These are phyloP conservation scores for Calonectria multiphialidica DNA, from an alignment of 2,329 filamentous ascomycete genomes.

Conservation along the genomic window DNA sequence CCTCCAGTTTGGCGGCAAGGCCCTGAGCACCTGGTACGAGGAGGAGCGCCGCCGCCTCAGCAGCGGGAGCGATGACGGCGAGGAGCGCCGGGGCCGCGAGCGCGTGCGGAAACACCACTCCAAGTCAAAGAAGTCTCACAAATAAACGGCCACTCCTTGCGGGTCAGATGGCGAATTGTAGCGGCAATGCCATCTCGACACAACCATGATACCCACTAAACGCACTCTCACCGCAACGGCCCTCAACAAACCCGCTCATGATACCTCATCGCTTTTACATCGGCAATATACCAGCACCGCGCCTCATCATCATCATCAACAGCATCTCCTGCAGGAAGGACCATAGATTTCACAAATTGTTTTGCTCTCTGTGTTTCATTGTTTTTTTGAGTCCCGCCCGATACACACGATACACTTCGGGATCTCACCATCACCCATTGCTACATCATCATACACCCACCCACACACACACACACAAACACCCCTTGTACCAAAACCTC, in stretches of 20 bases:
- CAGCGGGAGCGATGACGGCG: constrained; percentile 51
- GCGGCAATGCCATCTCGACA: constrained; percentile 23
- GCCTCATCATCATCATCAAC: neutral
- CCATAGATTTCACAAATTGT: constrained; percentile 34
- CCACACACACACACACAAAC: neutral
- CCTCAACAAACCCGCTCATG: neutral
- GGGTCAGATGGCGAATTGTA: constrained; percentile 10
- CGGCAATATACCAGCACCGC: neutral
- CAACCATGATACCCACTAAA: constrained; percentile 36
- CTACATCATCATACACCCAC: constrained; percentile 4
- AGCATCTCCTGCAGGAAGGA: constrained; percentile 34
- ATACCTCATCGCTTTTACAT: constrained; percentile 10
- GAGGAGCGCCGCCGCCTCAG: constrained; percentile 64
- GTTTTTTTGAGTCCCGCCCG: neutral
- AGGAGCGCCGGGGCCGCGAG: constrained; percentile 54
- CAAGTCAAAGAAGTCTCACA: constrained; percentile 44
- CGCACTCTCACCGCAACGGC: constrained; percentile 8
- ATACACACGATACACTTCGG: constrained; percentile 23
- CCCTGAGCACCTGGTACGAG: constrained; percentile 70
- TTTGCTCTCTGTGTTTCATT: neutral
- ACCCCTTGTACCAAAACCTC: constrained; percentile 13
- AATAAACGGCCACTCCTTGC: constrained; percentile 14
- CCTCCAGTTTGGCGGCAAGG: constrained; percentile 71
- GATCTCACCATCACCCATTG: constrained; percentile 8
- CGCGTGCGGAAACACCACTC: constrained; percentile 49